Evolutionary conservation across 495 filamentous ascomycete genomes (phyloP).

Genomic region (Penicillium chermesinum): DNA sequence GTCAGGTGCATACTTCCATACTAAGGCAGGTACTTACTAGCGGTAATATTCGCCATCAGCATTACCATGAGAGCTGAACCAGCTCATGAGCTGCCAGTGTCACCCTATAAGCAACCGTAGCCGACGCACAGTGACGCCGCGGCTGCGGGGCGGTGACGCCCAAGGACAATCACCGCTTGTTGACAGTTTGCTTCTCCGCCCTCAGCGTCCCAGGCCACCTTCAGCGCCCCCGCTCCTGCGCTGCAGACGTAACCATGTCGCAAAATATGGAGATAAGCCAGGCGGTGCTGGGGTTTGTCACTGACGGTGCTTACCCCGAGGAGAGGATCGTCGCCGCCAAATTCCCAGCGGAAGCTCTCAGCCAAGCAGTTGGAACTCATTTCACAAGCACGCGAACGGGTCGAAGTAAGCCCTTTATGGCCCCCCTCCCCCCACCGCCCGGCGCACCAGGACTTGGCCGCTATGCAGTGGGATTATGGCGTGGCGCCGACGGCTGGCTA

Average conservation of each 20-base stretch:
- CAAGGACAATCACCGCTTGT: constrained; percentile 25
- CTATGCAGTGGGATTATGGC: neutral
- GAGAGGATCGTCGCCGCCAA: constrained; percentile 63
- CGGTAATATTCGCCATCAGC: neutral
- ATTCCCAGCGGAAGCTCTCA: constrained; percentile 53
- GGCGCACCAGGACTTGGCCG: neutral
- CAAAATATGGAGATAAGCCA: constrained; percentile 45
- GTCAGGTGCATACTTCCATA: neutral
- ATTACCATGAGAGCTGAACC: too few relatives aligned
- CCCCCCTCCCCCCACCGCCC: neutral
- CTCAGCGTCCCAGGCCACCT: neutral
- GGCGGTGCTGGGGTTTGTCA: constrained; percentile 66
- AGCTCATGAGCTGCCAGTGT: neutral
- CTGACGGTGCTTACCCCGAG: constrained; percentile 69
- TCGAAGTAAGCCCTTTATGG: constrained; percentile 52
- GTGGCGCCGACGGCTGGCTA: neutral
- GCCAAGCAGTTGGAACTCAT: constrained; percentile 60
- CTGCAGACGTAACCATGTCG: constrained; percentile 4
- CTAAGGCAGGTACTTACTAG: neutral
- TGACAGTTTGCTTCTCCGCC: constrained; percentile 17
- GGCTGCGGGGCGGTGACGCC: constrained; percentile 25
- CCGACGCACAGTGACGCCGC: neutral
- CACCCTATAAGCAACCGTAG: neutral
- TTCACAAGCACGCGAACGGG: constrained; percentile 56
- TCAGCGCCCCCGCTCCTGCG: neutral